A percentile compares a stretch with the other conserved stretches of the same genome.
Evolutionary conservation across 2,329 filamentous ascomycete species (phyloP).

Genomic region (Clarireedia paspali): DNA sequence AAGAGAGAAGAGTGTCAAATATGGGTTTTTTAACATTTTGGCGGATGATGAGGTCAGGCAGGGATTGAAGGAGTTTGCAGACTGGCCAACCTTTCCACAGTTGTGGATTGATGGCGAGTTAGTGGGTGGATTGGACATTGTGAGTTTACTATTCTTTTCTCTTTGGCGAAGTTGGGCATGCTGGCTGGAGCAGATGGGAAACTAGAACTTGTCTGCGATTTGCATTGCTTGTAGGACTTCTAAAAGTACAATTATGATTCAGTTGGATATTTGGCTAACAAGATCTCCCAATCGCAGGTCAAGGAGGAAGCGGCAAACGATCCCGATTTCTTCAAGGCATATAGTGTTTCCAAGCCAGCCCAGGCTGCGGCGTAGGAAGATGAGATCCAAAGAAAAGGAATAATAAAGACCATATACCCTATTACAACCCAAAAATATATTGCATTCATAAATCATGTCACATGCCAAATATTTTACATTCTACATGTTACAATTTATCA

Average conservation of each 20-base stretch:
- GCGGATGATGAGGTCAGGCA: conserved; percentile 96
- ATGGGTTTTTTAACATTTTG: conserved; percentile 98
- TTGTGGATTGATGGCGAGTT: conserved; percentile 87
- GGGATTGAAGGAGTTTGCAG: conserved; percentile 93
- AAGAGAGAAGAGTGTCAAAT: conserved; percentile 84
- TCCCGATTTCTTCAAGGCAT: conserved; percentile 72
- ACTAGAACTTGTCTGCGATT: no score
- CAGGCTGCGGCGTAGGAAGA: background rate
- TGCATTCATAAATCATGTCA: background rate
- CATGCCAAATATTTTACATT: background rate
- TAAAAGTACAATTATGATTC: background rate
- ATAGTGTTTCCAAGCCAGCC: conserved; percentile 35
- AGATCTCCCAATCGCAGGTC: conserved; percentile 46
- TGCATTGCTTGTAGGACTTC: background rate
- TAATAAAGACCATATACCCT: conserved; percentile 3
- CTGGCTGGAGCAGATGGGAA: no score
- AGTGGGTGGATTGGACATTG: conserved; percentile 91
- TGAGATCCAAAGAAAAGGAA: background rate
- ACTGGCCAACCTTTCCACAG: conserved; percentile 97
- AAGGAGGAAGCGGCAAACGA: conserved; percentile 88
- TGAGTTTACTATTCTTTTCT: conserved; percentile 59
- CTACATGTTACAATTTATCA: background rate
- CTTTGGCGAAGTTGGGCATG: background rate
- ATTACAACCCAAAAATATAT: background rate
- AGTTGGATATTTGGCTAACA: background rate